phyloP scores from a whole-genome alignment of 257 asterid genomes.

The Gardenia jasminoides region DNA sequence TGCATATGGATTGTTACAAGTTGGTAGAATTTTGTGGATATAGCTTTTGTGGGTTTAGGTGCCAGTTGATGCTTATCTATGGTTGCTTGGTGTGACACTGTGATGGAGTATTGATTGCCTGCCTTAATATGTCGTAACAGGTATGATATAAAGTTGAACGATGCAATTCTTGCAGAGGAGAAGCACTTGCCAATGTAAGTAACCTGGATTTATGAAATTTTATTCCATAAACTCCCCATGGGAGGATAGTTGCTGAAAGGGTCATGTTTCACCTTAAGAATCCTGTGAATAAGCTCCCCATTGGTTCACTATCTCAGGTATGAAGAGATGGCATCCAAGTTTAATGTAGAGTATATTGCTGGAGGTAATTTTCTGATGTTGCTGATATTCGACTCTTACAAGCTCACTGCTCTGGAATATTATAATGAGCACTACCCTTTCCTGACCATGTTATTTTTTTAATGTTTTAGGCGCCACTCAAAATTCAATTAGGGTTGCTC shows the following conservation, averaged over 20 bases:
- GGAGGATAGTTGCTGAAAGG: background rate
- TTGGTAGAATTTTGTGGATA: background rate
- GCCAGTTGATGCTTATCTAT: background rate
- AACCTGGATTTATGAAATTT: background rate
- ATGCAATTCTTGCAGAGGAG: conserved; percentile 96
- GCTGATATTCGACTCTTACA: background rate
- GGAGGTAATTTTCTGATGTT: conserved; percentile 60
- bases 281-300: background rate
- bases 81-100: background rate
- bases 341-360: conserved; percentile 86
- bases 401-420: background rate
- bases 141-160: conserved; percentile 61
- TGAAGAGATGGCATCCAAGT: conserved; percentile 76
- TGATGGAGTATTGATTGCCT: background rate
- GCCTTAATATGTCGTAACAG: conserved; percentile 30
- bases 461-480: conserved; percentile 81
- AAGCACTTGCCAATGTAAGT: conserved; percentile 91
- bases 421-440: background rate
- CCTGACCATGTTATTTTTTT: conserved; percentile 12
- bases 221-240: background rate
- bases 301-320: conserved; percentile 53
- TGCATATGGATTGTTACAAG: background rate
- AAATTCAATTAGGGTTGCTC: conserved; percentile 93
- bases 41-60: background rate
- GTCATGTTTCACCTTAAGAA: background rate